Evolutionary conservation across 164 flowering plant species (phyloP).

Genomic region (Vitis amurensis): DNA sequence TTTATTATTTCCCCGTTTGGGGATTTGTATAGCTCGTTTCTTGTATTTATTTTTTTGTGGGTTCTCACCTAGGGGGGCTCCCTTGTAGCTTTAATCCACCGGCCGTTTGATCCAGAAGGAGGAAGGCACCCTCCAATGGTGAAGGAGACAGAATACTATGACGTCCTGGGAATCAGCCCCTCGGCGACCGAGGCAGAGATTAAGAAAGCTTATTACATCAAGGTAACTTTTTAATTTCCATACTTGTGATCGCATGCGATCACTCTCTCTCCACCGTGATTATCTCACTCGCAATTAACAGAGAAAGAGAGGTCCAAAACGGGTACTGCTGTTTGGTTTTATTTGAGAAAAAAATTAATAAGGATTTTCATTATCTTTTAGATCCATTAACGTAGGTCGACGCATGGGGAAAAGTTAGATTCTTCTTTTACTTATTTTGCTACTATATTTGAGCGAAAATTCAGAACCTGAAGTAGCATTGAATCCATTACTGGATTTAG

Average conservation of each 20-base stretch:
- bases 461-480: not conserved
- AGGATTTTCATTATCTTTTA: not conserved
- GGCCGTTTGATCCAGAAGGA: not conserved
- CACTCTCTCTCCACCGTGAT: not conserved
- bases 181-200: conserved; percentile 55
- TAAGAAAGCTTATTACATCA: conserved; percentile 59
- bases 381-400: not conserved
- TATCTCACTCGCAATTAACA: not conserved
- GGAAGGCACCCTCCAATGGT: conserved; percentile 32
- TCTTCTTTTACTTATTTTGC: not conserved
- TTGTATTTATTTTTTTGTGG: too few relatives aligned
- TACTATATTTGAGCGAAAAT: not conserved
- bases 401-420: not conserved
- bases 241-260: not conserved
- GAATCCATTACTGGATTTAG: not conserved
- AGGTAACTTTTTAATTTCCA: conserved; percentile 21
- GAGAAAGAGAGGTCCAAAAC: too few relatives aligned
- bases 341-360: too few relatives aligned
- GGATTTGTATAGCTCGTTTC: too few relatives aligned
- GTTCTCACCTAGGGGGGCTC: too few relatives aligned
- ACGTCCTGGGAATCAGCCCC: conserved; percentile 53
- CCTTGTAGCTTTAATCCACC: too few relatives aligned
- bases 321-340: too few relatives aligned
- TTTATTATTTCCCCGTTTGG: too few relatives aligned
- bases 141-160: conserved; percentile 65